A percentile compares a stretch with the other conserved stretches of the same genome.
Evolutionary conservation across 768 basidiomycete species (phyloP).

Genomic region (Lentinula guzmanii): DNA sequence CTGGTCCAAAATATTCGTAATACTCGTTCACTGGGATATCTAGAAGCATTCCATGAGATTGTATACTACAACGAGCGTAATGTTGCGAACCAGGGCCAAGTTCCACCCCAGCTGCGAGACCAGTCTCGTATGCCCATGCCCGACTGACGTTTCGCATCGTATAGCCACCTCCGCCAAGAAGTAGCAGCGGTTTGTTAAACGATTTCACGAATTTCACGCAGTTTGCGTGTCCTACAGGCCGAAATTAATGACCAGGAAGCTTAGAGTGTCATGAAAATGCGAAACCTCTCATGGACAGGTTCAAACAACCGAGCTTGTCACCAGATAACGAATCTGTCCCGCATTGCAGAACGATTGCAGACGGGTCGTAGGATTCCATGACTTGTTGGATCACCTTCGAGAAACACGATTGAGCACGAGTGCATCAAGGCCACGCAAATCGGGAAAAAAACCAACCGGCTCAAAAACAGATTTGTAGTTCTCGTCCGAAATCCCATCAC

Average conservation of each 20-base stretch:
- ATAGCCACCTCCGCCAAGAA: conserved; percentile 96
- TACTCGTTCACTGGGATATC: conserved; percentile 99
- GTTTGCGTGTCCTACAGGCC: conserved; percentile 77
- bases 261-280: background rate
- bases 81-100: conserved; percentile 65
- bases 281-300: conserved; percentile 89
- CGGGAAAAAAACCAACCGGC: conserved; percentile 46
- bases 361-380: conserved; percentile 92
- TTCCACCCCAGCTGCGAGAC: conserved; percentile 95
- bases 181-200: conserved; percentile 87
- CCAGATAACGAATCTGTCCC: conserved; percentile 96
- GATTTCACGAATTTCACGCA: conserved; percentile 97
- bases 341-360: conserved; percentile 94
- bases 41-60: conserved; percentile 20
- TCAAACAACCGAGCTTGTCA: conserved; percentile 93
- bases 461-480: conserved; percentile 95
- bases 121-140: conserved; percentile 98
- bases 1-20: conserved; percentile 98
- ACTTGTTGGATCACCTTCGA: conserved; percentile 83
- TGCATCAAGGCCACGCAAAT: background rate
- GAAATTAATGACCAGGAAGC: background rate
- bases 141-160: conserved; percentile 97
- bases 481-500: conserved; percentile 94
- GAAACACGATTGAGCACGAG: background rate
- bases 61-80: conserved; percentile 1